These are phyloP conservation scores for Candida qinlingensis DNA, from an alignment of 805 yeast genomes.

Conservation along the genomic window DNA sequence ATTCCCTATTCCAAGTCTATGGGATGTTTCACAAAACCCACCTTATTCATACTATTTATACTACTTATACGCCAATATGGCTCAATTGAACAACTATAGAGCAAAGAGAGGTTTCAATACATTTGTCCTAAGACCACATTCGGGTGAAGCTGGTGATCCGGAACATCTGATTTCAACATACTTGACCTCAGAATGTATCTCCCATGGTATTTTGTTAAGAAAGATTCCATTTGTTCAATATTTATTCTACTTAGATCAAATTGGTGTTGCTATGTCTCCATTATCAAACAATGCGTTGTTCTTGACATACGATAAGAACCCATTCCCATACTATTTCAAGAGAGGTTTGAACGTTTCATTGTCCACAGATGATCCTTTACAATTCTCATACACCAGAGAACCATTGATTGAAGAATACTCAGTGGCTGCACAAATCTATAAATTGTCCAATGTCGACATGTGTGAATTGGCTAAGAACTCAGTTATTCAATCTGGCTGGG, in stretches of 20 bases:
- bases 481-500: conserved; percentile 93
- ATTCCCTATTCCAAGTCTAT: conserved; percentile 78
- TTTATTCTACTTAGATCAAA: conserved; percentile 86
- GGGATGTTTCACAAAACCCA: conserved; percentile 80
- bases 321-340: conserved; percentile 84
- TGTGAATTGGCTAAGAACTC: conserved; percentile 92
- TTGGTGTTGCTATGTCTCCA: conserved; percentile 98
- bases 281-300: conserved; percentile 93
- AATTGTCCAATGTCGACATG: conserved; percentile 23
- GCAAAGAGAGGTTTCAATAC: conserved; percentile 72
- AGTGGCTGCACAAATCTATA: conserved; percentile 23
- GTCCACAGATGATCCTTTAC: conserved; percentile 96
- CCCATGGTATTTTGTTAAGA: conserved; percentile 91
- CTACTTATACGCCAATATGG: conserved; percentile 80
- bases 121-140: conserved; percentile 93
- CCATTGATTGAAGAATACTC: conserved; percentile 49
- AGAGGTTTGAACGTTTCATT: conserved; percentile 92
- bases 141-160: conserved; percentile 99
- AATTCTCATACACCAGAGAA: conserved; percentile 94
- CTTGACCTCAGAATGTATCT: conserved; percentile 83
- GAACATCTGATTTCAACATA: conserved; percentile 92
- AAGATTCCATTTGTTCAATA: conserved; percentile 95
- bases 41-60: conserved; percentile 96
- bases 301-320: conserved; percentile 94
- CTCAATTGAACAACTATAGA: conserved; percentile 84